Evolutionary conservation across 2,329 filamentous ascomycete species (phyloP), one percentile per base, ranked within the genome.

Genomic region (Exophiala spinifera): DNA sequence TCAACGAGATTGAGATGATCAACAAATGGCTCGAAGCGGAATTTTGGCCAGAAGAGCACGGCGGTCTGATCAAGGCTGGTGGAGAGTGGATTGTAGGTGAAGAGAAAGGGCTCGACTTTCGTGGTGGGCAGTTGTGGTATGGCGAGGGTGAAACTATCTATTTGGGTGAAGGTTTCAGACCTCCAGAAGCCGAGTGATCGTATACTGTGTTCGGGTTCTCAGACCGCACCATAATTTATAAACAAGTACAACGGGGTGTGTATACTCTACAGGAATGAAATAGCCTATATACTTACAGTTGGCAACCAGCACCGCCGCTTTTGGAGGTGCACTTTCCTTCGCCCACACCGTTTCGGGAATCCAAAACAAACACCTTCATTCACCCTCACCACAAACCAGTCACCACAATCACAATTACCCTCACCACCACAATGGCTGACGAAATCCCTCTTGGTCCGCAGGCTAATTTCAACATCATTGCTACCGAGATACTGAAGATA

Each of bases 81-180:
- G 86, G 87, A 0, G 87, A 94, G 66, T 96, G 92, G 91, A 74
- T 88, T 20, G 84, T 96, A n/a, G 91, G 92, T 0, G 83, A 95
- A 64, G 90, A 92, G 69, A 86, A 78, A 63, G 91, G 91, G 0
- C 72, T 96, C 51, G 88, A 92, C 65, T 84, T 83, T 55, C 81
- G 89, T 42, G 82, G 80, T 60, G 92, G 92, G 0, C 77, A 79
- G 4, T 72, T 96, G 42, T 97, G 91, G 91, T 96, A 96, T 73
- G 92, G 87, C 33, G 88, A 85, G 21, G 91, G 91, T 1, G 80
- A 87, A 60, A 87, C 83, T 3, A 78, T 95, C 15, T 66, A 74
- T 55, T 51, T 77, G 6, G 82, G 82, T 0, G 70, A 59, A 46
- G 61, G 59, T 5, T 59, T 60, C n/a, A 36, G 47, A 13, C 49